Evolutionary conservation across 306 rosid species (phyloP).

Genomic region (Trichosanthes truncata): DNA sequence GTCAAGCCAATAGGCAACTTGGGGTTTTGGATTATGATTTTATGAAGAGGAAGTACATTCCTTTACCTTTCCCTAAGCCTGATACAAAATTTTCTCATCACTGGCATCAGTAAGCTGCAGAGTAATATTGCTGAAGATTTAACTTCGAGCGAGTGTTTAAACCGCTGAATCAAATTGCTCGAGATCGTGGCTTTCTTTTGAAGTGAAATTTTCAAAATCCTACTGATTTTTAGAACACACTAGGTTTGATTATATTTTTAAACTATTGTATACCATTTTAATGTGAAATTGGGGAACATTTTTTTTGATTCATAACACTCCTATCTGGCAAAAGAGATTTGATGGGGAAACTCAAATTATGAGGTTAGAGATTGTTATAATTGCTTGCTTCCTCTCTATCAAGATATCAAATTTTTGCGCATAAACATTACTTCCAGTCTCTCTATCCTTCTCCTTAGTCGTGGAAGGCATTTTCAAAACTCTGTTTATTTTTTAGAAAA

Average conservation of each 20-base stretch:
- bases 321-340: no score
- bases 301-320: no score
- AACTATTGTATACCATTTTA: no score
- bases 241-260: neutral
- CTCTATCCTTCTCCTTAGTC: no score
- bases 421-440: no score
- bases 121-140: constrained; percentile 7
- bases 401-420: no score
- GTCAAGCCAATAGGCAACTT: constrained; percentile 60
- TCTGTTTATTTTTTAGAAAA: no score
- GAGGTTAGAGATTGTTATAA: no score
- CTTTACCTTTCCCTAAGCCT: constrained; percentile 75
- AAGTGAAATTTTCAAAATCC: neutral
- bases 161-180: neutral
- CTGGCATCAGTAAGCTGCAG: constrained; percentile 66
- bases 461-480: no score
- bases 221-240: neutral
- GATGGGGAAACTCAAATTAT: no score
- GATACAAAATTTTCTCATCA: constrained; percentile 56
- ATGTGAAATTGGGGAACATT: no score
- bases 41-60: constrained; percentile 76
- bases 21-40: constrained; percentile 77
- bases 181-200: neutral
- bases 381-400: no score
- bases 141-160: neutral